phyloP scores from a whole-genome alignment of 768 basidiomycete genomes.

The Pisolithus marmoratus region DNA sequence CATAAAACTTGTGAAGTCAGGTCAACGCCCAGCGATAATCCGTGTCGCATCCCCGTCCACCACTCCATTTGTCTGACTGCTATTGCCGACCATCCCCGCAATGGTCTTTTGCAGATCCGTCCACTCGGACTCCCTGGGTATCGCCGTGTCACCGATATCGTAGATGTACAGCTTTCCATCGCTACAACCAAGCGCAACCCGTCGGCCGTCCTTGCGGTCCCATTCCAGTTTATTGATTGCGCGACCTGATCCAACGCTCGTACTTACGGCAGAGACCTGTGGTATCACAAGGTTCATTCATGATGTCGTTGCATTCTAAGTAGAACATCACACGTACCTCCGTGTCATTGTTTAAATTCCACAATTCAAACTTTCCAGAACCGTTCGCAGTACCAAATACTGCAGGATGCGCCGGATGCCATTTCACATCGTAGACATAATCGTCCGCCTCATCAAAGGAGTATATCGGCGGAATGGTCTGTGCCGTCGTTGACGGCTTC shows the following conservation, averaged over 20 bases:
- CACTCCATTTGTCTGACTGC: conserved; percentile 38
- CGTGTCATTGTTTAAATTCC: conserved; percentile 96
- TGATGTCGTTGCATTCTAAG: neutral
- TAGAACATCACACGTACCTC: conserved; percentile 55
- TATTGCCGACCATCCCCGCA: conserved; percentile 52
- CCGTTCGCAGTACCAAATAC: conserved; percentile 93
- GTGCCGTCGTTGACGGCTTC: conserved; percentile 59
- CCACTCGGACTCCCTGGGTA: conserved; percentile 91
- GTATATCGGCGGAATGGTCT: conserved; percentile 66
- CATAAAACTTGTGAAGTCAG: neutral
- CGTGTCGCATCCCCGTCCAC: conserved; percentile 25
- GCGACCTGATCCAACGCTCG: conserved; percentile 66
- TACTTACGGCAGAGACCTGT: conserved; percentile 90
- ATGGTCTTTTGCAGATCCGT: conserved; percentile 85
- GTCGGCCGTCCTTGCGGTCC: conserved; percentile 89
- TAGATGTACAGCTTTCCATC: conserved; percentile 93
- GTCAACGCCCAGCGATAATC: conserved; percentile 30
- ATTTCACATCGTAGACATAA: conserved; percentile 97
- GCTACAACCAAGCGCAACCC: conserved; percentile 85
- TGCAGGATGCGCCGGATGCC: conserved; percentile 96
- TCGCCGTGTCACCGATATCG: conserved; percentile 87
- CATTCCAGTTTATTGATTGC: conserved; percentile 95
- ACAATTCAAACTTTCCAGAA: conserved; percentile 91
- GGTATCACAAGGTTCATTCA: neutral
- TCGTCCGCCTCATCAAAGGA: conserved; percentile 98